Evolutionary conservation across 2,329 filamentous ascomycete genomes (phyloP), one percentile per base, ranked within the genome.

Genomic region (Colletotrichum ledebouriae): DNA sequence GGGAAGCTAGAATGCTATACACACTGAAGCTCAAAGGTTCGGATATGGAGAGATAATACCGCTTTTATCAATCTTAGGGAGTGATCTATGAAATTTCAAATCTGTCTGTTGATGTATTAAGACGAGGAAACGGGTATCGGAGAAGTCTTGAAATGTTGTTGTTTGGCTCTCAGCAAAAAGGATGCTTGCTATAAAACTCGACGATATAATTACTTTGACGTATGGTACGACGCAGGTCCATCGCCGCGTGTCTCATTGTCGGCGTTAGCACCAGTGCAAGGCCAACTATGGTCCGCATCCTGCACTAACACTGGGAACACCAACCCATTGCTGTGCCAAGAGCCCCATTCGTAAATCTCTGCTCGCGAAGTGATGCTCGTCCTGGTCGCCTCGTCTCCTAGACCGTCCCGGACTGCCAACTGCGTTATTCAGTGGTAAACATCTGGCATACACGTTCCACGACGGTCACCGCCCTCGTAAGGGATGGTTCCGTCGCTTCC

Each of bases 401-500:
- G 71, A 2, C 71, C 73, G 41, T 81, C 75, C 4, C 79, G 70
- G 17, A 49, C 42, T 6, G 76, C 78, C 83, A 83, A 85, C 70
- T 75, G 73, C 3, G 63, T 60, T 0, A 79, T 74, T 74, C 78
- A 83, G 44, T 79, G 74, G 20, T 78, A 75, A 39, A 87, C 82
- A 0, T 80, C 71, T 1, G 84, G 84, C 53, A 85, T 70, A 58
- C 78, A 80, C 0, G 81, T 82, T 1, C 79, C 79, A 2, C 79
- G 77, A 3, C 82, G 78, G 41, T 76, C 77, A 3, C 66, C 33
- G 2, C 84, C 84, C 2, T 73, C 65, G 67, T 85, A 86, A 0
- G 75, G 70, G 39, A 87, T 85, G 0, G 79, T 83, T 3, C 70
- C 76, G 72, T 87, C 85, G 2, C 71, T 77, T 2, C 78, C 80